Conservation (phyloP, 495 filamentous ascomycete species). For the Cryomyces antarcticus region DNA sequence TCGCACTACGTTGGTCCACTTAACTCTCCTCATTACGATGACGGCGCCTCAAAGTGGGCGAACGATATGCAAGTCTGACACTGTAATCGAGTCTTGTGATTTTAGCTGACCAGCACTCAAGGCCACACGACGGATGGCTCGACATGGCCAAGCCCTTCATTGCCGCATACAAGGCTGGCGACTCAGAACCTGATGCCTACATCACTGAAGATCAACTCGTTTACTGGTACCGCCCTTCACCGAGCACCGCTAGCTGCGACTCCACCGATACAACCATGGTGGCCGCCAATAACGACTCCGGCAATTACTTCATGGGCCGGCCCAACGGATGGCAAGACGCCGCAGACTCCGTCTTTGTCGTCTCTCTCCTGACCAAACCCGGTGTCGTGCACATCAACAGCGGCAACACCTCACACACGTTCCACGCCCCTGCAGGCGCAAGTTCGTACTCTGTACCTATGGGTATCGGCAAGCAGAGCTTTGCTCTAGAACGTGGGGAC, state of each 20-base stretch:
- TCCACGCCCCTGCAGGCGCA: background rate
- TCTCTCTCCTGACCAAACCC: background rate
- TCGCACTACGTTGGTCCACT: slow-evolving; percentile 52
- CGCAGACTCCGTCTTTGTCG: background rate
- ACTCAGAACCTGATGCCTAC: slow-evolving; percentile 3
- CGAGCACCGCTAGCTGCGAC: slow-evolving; percentile 6
- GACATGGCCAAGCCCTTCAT: slow-evolving; percentile 43
- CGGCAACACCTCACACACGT: background rate
- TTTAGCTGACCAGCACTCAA: slow-evolving; percentile 16
- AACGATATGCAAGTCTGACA: background rate
- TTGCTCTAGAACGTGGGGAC: background rate
- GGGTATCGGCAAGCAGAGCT: background rate
- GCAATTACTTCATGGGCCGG: background rate
- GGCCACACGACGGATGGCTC: slow-evolving; percentile 31
- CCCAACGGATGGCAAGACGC: background rate
- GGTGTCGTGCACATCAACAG: background rate
- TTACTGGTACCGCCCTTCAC: slow-evolving; percentile 42
- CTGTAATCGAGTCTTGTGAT: slow-evolving; percentile 26
- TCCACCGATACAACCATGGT: background rate
- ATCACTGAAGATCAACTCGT: slow-evolving; percentile 29
- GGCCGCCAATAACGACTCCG: background rate
- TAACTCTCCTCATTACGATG: slow-evolving; percentile 21
- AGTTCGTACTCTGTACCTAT: background rate
- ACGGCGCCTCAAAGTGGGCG: background rate
- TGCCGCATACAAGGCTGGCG: slow-evolving; percentile 9